phyloP scores from a whole-genome alignment of 805 yeast genomes.

The Saccharomycopsis schoenii region DNA sequence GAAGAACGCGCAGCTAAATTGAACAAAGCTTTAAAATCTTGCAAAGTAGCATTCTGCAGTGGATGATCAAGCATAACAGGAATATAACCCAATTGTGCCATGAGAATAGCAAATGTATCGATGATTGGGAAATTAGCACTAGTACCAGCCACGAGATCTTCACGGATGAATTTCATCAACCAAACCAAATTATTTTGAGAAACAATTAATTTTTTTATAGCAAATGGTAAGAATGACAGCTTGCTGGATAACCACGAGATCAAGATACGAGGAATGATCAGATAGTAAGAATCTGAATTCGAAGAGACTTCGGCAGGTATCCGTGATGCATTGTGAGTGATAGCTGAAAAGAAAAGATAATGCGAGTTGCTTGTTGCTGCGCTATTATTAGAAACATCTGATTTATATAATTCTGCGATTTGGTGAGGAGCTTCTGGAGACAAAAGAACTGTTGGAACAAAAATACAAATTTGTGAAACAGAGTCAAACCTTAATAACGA shows the following conservation, averaged over 20 bases:
- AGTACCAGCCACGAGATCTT: background rate
- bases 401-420: background rate
- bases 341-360: background rate
- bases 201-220: constrained; percentile 6
- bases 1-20: background rate
- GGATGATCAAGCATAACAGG: constrained; percentile 1
- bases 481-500: background rate
- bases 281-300: background rate
- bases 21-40: background rate
- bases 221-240: constrained; percentile 8
- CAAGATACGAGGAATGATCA: constrained; percentile 4
- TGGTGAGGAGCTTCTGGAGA: background rate
- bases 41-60: background rate
- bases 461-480: background rate
- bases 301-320: background rate
- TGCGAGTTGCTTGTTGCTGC: background rate
- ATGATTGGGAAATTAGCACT: background rate
- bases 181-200: background rate
- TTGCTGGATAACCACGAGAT: constrained; percentile 9
- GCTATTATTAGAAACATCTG: background rate
- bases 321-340: background rate
- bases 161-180: background rate
- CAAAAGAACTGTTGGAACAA: background rate
- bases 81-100: background rate
- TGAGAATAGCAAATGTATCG: background rate